Conservation (phyloP, 306 rosid species). For the Datisca glomerata region DNA sequence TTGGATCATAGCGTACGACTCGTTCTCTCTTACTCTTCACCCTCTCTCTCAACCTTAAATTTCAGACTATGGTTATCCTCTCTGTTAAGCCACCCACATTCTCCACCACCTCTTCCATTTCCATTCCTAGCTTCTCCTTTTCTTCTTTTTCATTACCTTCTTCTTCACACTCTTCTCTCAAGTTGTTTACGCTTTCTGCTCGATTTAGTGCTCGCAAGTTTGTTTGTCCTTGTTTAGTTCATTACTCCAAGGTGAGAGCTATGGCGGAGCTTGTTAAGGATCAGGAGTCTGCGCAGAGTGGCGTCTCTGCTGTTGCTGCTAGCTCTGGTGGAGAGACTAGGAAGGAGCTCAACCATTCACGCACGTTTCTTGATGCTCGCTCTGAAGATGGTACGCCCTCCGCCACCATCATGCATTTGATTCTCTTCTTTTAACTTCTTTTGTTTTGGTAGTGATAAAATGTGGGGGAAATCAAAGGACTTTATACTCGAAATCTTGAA, state of each 20-base stretch:
- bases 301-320: not conserved
- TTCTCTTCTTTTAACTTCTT: not conserved
- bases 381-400: slow-evolving; percentile 25
- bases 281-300: slow-evolving; percentile 10
- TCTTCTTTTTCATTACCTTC: not conserved
- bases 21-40: not conserved
- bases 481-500: not conserved
- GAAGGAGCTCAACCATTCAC: slow-evolving; percentile 22
- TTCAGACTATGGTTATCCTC: slow-evolving; percentile 27
- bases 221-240: slow-evolving; percentile 18
- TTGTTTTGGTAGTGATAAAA: not conserved
- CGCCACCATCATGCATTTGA: not conserved
- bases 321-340: slow-evolving; percentile 3
- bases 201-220: slow-evolving; percentile 9
- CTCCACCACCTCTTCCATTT: slow-evolving; percentile 6
- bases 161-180: slow-evolving; percentile 7
- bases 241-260: slow-evolving; percentile 15
- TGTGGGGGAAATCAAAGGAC: not conserved
- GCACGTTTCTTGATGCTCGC: slow-evolving; percentile 28
- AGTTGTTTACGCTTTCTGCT: slow-evolving; percentile 18
- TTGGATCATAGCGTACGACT: slow-evolving; percentile 6
- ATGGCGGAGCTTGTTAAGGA: slow-evolving; percentile 35
- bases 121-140: slow-evolving; percentile 10
- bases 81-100: slow-evolving; percentile 18
- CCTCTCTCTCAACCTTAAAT: slow-evolving; percentile 8